Conservation (phyloP, 2,329 filamentous ascomycete genomes). For the Nectriaceae sp. region DNA sequence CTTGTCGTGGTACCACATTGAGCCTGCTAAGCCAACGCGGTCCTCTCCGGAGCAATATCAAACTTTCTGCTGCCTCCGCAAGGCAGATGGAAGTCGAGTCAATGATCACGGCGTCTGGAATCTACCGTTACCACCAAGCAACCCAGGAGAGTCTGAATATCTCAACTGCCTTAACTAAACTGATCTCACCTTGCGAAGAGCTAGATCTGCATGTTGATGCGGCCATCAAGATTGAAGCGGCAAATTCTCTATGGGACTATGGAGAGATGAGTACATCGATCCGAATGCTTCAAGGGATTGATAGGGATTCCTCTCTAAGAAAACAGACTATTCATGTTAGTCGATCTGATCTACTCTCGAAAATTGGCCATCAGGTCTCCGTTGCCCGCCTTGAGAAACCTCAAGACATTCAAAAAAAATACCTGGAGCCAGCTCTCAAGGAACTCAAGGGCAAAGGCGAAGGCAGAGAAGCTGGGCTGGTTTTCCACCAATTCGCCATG, state of each 20-base stretch:
- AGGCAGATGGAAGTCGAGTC: conserved; percentile 74
- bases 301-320: conserved; percentile 58
- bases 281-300: conserved; percentile 77
- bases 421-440: conserved; percentile 80
- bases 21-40: conserved; percentile 74
- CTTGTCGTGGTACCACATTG: conserved; percentile 80
- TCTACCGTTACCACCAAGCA: conserved; percentile 78
- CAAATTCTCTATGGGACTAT: conserved; percentile 91
- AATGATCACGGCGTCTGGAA: conserved; percentile 72
- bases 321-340: conserved; percentile 73
- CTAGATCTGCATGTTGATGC: conserved; percentile 78
- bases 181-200: conserved; percentile 68
- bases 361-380: conserved; percentile 85
- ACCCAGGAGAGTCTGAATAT: conserved; percentile 86
- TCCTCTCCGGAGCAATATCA: conserved; percentile 61
- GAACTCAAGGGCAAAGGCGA: conserved; percentile 71
- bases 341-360: conserved; percentile 78
- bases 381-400: conserved; percentile 90
- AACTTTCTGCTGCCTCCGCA: conserved; percentile 62
- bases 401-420: conserved; percentile 83
- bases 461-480: conserved; percentile 77
- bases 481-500: conserved; percentile 91
- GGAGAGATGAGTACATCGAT: conserved; percentile 90
- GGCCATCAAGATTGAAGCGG: conserved; percentile 77
- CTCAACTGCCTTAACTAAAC: conserved; percentile 77